A percentile compares a stretch with the other conserved stretches of the same genome.
phyloP scores from a whole-genome alignment of 805 yeast species.

The Candida multigemmis region DNA sequence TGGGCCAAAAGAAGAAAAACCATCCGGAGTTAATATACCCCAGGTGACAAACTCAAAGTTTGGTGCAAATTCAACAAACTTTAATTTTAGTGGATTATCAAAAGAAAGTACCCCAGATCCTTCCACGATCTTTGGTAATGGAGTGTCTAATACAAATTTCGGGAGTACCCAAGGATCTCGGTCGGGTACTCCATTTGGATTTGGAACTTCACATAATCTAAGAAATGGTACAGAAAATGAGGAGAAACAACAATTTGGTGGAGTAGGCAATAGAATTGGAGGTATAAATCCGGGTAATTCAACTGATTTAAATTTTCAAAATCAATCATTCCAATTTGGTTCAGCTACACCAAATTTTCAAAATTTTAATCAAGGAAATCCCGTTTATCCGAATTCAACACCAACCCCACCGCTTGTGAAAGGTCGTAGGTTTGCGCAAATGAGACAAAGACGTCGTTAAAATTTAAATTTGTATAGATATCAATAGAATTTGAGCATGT shows the following conservation, averaged over 20 bases:
- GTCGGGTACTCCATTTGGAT: neutral
- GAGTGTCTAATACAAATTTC: too few relatives aligned
- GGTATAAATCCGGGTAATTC: conserved; percentile 4
- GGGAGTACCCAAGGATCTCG: too few relatives aligned
- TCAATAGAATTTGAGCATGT: neutral
- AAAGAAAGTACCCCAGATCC: too few relatives aligned
- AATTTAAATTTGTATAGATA: conserved; percentile 1
- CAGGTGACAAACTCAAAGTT: too few relatives aligned
- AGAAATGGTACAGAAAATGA: too few relatives aligned
- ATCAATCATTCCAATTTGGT: conserved; percentile 6
- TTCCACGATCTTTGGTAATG: too few relatives aligned
- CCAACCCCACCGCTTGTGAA: conserved; percentile 12
- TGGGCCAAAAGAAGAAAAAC: too few relatives aligned
- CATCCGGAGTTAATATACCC: too few relatives aligned
- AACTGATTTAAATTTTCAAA: conserved; percentile 6
- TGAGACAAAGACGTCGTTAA: conserved; percentile 22
- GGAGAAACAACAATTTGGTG: too few relatives aligned
- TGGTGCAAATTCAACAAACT: too few relatives aligned
- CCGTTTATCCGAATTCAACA: conserved; percentile 2
- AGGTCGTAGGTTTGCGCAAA: conserved; percentile 21
- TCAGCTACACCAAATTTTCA: conserved; percentile 2
- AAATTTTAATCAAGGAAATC: conserved; percentile 1
- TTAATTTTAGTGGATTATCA: too few relatives aligned
- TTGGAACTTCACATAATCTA: too few relatives aligned
- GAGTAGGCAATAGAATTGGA: neutral